phyloP scores from a whole-genome alignment of 176 grass and related monocot species.

The Chrysopogon serrulatus region DNA sequence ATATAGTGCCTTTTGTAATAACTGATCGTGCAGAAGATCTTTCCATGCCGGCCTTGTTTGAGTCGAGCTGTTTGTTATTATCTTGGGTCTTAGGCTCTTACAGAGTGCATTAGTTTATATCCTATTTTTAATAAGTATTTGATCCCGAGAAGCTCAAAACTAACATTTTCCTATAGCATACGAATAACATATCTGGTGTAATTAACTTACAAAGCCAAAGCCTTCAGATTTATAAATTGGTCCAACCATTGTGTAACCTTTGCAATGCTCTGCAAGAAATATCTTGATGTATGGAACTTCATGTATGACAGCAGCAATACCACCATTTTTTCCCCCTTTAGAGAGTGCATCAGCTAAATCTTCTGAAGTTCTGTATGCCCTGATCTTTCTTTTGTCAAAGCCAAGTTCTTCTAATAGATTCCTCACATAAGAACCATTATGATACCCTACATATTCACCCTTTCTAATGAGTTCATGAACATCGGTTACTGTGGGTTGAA shows the following conservation, averaged over 20 bases:
- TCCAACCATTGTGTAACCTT: conserved; percentile 40
- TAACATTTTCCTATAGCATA: background rate
- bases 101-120: background rate
- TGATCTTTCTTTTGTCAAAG: conserved; percentile 33
- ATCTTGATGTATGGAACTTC: conserved; percentile 49
- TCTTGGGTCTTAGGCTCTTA: background rate
- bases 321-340: conserved; percentile 31
- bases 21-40: background rate
- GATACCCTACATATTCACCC: conserved; percentile 42
- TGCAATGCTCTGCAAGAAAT: conserved; percentile 43
- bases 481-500: conserved; percentile 40
- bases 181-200: background rate
- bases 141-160: background rate
- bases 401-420: conserved; percentile 21
- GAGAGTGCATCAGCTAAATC: conserved; percentile 24
- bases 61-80: background rate
- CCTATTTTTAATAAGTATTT: background rate
- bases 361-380: conserved; percentile 21
- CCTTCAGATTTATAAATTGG: conserved; percentile 44
- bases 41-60: background rate
- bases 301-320: conserved; percentile 45
- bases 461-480: conserved; percentile 36
- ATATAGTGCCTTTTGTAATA: background rate
- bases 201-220: conserved; percentile 38
- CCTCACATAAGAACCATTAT: conserved; percentile 23